Evolutionary conservation across 2,329 filamentous ascomycete genomes (phyloP), one percentile per base, ranked within the genome.

Genomic region (Niveomyces coronatus): DNA sequence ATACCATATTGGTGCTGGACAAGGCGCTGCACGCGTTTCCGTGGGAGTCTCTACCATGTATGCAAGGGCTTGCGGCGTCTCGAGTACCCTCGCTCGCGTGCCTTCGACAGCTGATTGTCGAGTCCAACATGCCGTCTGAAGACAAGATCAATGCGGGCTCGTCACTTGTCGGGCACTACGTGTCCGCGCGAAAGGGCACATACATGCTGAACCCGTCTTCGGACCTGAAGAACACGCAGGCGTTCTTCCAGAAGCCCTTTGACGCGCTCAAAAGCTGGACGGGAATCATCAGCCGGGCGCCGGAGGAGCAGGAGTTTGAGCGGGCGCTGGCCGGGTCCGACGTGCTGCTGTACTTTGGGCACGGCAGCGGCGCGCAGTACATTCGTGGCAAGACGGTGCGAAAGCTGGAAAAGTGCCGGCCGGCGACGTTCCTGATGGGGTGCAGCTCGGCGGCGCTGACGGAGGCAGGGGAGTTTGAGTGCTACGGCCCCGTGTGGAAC

Each of bases 341-440:
- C 41, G 65, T 94, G 3, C 66, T 95, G 17, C 70, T 98, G 9
- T 98, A 98, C 64, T 96, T 98, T 58, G 91, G 91, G 2, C 91
- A 98, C 62, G 91, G 91, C 43, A 89, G 85, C 47, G 91, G 89
- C 16, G 85, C 85, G 19, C 91, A 98, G 60, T 98, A 94, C 60
- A 86, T 98, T 41, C 82, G 88, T 20, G 79, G 83, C 10, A 78
- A 85, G 48, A 85, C 85, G 2, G 78, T 98, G 47, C 82, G 85
- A 39, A 79, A 77, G 42, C 72, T 96, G 10, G 75, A 80, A 11
- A 77, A 73, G 43, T 94, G 86, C 60, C 64, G 61, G 32, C 83
- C 87, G 1, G 80, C 83, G 1, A 79, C 87, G 0, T 81, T 95
- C 53, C 75, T 98, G 13, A 94, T 98, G 80, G 91, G 91, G 28